Base-by-base conservation (phyloP, 306 rosid species). In the Dryas alaskensis region DNA sequence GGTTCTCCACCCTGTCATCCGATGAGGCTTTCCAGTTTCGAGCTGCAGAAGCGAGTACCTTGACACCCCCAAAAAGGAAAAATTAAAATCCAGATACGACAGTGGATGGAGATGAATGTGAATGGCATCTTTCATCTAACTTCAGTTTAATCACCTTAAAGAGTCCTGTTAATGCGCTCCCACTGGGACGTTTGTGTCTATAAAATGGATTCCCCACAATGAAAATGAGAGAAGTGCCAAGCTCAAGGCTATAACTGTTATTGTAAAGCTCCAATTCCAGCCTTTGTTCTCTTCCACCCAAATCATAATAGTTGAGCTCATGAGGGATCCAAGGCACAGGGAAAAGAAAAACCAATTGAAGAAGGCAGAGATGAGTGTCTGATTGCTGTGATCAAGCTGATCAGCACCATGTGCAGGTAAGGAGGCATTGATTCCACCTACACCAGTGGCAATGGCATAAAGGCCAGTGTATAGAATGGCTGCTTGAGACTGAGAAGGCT, bases 341-440 rank as follows among this genome's bases (percentile, higher is more conserved):
- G 78, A 69, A 76, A 74, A 79, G 74, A 82, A 82, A 64, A 73
- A 80, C 86, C 84, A 85, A 27, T 66, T 82, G 82, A 85, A 85
- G 84, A 73, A 82, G 51, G 79, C 64, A 27, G 89, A 73, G 43
- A 85, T 73, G 5, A 73, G 80, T 14, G 60, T 50, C 66, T 67
- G 77, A 12, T 85, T 79, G 22, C 48, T 48, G 54, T 49, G 73
- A 43, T 79, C 88, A 4, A 82, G 76, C 63, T 82, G 86, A 73
- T 82, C 84, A 7, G 84, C 89, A 12, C 88, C 88, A 50, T 85
- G 84, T 60, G 86, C 65, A 17, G 79, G 72, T 48, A 85, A 79
- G 58, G 80, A 42, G 22, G 84, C 76, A 72, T 71, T 79, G 13
- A 73, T n/a, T 43, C 89, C 86, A 16, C 79, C 86, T 4, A 72